Evolutionary conservation across 441 rosid species (phyloP), one percentile per base, ranked within the genome.

Genomic region (Metrosideros polymorpha): DNA sequence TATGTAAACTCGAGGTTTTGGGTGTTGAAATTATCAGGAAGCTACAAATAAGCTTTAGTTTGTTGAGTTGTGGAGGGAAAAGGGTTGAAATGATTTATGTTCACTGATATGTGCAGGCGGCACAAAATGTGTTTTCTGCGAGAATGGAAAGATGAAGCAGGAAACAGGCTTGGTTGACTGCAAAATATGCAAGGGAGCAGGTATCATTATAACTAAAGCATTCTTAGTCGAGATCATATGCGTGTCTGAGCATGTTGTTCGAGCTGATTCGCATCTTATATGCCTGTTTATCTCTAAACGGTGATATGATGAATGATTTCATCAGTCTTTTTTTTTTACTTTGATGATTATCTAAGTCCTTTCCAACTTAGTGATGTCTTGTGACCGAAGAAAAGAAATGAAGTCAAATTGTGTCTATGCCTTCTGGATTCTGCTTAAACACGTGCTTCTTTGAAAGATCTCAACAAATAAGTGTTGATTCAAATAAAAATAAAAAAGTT

Each of bases 151-250:
- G 93, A 97, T 97, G 99, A 97, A 94, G 90, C 91, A 91, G 75
- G 98, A 94, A 88, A 90, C 93, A 0, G 95, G 99, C 22, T 77
- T 90, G 88, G 94, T 95, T 54, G 92, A 94, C 76, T 97, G 98
- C 86, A 94, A 87, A 89, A 96, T 96, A 45, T 96, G 98, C 94
- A 96, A 92, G 88, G 99, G 99, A 85, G 96, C 97, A 94, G 98
- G 99, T 96, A 91, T 53, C 30, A 18, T 53, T 50, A 54, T 86
- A 71, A 71, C 79, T 32, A 29, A 54, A 52, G 55, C 86, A 56
- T 13, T 61, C 25, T 49, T 47, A 7, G 29, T 83, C 13, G 0
- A 83, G 61, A 22, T 35, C 59, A 13, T 7, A 43, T 47, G 55
- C 27, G 8, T 43, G 25, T 39, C 35, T 8, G 35, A 84, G 24